Base-by-base conservation (phyloP, 2,329 filamentous ascomycete species). In the Paracoccidioides lutzii region DNA sequence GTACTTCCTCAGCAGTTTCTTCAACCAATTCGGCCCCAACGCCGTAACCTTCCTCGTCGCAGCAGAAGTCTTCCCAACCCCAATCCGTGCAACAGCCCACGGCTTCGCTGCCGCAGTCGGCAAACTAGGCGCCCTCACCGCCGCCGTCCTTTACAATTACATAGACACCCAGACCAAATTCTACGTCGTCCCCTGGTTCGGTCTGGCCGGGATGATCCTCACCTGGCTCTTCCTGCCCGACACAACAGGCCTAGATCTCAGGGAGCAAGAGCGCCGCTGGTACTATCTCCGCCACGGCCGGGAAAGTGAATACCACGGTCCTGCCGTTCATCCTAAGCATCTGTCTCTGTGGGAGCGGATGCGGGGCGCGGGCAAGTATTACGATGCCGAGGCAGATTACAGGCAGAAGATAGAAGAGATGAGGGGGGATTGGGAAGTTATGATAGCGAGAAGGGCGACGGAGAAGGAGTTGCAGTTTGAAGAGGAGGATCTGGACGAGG, bases 1-100 rank as follows among this genome's bases (percentile, higher is more conserved):
- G 89, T 96, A 96, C 80, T 96, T 95, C 76, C 72, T 97, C 63
- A 95, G 89, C 6, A 95, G 88, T 30, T 97, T 97, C 78, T 97
- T 97, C 84, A 96, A 96, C 80, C 91, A 97, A 71, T 97, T 97
- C 67, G 91, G 91, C 10, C 91, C 91, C 72, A 97, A 97, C 80
- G 85, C 83, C 49, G 90, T 96, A 65, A 95, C 90, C 59, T 97
- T 97, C 86, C 81, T 97, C 62, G 88, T 95, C 40, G 91, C 91
- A 45, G 91, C 89, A 45, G 91, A 97, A 71, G 89, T 95, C n/a
- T 97, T 88, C 79, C 91, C 91, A 8, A 95, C 90, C 0, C 88
- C 90, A 8, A 84, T 97, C 63, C 90, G 91, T 65, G 91, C 91
- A 62, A 90, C 88, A 15, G 91, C 91, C 53, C 91, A 97, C 77